These are phyloP conservation scores for Blastomyces silverae DNA, from an alignment of 2,329 filamentous ascomycete genomes.

Conservation along the genomic window DNA sequence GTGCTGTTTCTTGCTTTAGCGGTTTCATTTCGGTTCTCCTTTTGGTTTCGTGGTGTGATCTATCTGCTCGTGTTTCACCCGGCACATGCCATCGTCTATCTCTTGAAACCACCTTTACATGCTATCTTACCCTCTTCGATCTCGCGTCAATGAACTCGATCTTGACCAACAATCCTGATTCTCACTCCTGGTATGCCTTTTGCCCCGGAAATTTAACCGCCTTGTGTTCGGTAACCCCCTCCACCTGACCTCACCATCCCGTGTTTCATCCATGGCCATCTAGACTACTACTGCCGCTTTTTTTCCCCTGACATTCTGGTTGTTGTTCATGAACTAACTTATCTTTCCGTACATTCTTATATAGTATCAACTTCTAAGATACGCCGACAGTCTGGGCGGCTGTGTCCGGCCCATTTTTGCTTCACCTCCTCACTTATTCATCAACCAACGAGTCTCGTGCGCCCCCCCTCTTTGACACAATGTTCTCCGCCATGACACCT, in stretches of 20 bases:
- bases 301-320: neutral
- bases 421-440: neutral
- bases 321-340: neutral
- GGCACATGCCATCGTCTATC: too few species aligned
- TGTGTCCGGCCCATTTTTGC: neutral
- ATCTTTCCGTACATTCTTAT: neutral
- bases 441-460: neutral
- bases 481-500: conserved; percentile 6
- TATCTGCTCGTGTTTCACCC: too few species aligned
- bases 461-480: neutral
- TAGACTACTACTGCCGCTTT: neutral
- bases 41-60: too few species aligned
- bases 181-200: neutral
- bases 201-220: neutral
- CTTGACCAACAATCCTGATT: too few species aligned
- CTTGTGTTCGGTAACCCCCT: neutral
- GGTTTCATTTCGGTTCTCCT: too few species aligned
- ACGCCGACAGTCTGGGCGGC: neutral
- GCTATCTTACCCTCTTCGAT: too few species aligned
- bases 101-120: too few species aligned
- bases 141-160: too few species aligned
- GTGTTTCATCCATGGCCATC: neutral
- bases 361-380: neutral
- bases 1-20: too few species aligned
- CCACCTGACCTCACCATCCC: neutral